Percentiles rank a stretch among this genome's conserved stretches.
Evolutionary conservation across 225 moss, liverwort and hornwort species (phyloP).

Genomic region (Sphagnum contortum): DNA sequence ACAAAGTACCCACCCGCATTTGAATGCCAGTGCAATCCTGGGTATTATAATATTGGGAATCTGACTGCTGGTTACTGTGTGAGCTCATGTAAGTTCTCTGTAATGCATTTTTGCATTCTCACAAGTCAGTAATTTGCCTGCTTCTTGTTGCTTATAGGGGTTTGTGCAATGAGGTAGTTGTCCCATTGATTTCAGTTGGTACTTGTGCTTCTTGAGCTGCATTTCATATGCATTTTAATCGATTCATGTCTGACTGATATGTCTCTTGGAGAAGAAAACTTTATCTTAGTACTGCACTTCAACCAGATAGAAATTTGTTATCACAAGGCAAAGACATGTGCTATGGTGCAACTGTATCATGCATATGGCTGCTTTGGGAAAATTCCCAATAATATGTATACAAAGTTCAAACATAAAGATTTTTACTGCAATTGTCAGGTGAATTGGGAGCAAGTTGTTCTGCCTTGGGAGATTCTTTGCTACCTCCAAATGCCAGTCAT

Average conservation of each 20-base stretch:
- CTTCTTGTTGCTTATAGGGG: background rate
- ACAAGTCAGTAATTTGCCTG: background rate
- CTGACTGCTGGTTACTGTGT: slow-evolving; percentile 47
- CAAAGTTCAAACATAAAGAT: background rate
- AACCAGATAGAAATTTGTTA: background rate
- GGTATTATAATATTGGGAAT: slow-evolving; percentile 36
- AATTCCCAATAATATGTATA: background rate
- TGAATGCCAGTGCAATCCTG: slow-evolving; percentile 35
- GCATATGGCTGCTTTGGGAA: background rate
- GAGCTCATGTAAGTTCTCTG: slow-evolving; percentile 28
- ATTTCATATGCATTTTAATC: no score
- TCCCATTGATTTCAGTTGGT: background rate
- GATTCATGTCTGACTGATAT: no score
- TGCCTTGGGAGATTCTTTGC: slow-evolving; percentile 30
- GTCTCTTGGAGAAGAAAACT: no score
- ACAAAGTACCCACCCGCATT: slow-evolving; percentile 38
- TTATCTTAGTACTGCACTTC: background rate
- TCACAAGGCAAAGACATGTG: background rate
- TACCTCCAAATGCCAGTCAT: slow-evolving; percentile 5
- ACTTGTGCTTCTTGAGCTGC: no score
- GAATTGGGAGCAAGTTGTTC: slow-evolving; percentile 46
- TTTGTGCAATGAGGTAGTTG: background rate
- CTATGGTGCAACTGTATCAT: background rate
- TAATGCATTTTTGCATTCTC: background rate
- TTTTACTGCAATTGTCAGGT: slow-evolving; percentile 22